A percentile compares a stretch with the other conserved stretches of the same genome.
Conservation (phyloP, 2,329 filamentous ascomycete genomes). For the Fusarium goolgardi region DNA sequence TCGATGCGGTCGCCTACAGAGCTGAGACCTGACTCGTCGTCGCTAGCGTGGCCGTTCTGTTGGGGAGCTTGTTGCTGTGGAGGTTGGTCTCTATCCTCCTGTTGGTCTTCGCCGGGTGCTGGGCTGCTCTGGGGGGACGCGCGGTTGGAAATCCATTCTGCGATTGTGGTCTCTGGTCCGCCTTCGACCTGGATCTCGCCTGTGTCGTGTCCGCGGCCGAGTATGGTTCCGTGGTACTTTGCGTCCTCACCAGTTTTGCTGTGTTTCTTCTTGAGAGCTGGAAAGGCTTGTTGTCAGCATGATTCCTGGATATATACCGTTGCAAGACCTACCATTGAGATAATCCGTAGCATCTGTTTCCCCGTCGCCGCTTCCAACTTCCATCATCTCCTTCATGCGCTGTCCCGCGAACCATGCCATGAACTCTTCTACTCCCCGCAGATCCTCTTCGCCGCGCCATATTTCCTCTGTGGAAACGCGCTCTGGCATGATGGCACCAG, state of each 20-base stretch:
- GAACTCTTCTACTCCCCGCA: conserved; percentile 81
- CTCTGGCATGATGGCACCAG: conserved; percentile 78
- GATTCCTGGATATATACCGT: not conserved
- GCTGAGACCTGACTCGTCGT: conserved; percentile 66
- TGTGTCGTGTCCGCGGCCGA: conserved; percentile 79
- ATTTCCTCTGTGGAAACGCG: conserved; percentile 74
- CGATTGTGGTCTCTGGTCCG: conserved; percentile 59
- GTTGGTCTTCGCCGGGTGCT: conserved; percentile 15
- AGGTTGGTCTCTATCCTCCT: conserved; percentile 12
- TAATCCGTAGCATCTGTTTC: conserved; percentile 75
- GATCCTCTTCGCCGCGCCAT: conserved; percentile 79
- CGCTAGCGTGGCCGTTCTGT: conserved; percentile 43
- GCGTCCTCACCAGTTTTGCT: conserved; percentile 89
- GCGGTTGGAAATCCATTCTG: conserved; percentile 54
- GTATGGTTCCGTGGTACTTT: conserved; percentile 84
- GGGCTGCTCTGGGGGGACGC: conserved; percentile 33
- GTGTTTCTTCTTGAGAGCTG: conserved; percentile 90
- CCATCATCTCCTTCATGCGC: conserved; percentile 81
- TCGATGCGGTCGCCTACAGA: conserved; percentile 64
- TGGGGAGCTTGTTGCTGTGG: conserved; percentile 29
- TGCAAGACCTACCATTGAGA: conserved; percentile 65
- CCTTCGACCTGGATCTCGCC: conserved; percentile 83
- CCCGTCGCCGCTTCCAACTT: conserved; percentile 80
- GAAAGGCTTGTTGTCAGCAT: conserved; percentile 54
- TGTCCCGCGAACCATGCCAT: conserved; percentile 81